Base-by-base conservation (phyloP, 2,329 filamentous ascomycete genomes). In the Penicillium sp. region DNA sequence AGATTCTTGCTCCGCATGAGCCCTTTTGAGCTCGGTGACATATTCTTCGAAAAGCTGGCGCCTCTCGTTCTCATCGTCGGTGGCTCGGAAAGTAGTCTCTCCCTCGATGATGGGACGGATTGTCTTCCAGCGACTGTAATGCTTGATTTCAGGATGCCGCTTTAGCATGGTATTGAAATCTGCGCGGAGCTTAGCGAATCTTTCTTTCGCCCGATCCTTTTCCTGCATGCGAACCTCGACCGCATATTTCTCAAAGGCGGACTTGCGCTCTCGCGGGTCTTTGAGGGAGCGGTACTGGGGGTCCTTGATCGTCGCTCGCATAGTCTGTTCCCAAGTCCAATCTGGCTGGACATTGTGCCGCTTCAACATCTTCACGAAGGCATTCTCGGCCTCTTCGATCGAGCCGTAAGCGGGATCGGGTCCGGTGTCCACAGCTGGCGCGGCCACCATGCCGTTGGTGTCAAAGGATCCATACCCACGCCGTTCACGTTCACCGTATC, bases 131-230 rank as follows among this genome's bases (percentile, higher is more conserved):
- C 90, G 87, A 37, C 92, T 96, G 71, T 95, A 96, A 69, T 96
- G 84, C 71, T 91, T 93, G 72, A 98, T 97, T 71, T 98, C 93
- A 53, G 91, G 90, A 70, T 98, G 92, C 58, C 90, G 91, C 72
- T 87, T 89, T 59, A 98, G 81, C 93, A 98, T 98, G 47, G 86
- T 91, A 60, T 87, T 87, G 72, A 98, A 98, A 77, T 97, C 93
- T 70, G 88, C 81, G 64, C 90, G 88, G 65, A 97, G 80, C 76
- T 96, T 97, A 62, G 88, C 80, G 70, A 95, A 80, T 67, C 93
- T 86, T 73, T 97, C 92, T 72, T 95, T 92, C 66, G 91, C 91
- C 60, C 88, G 87, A 70, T 95, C 89, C 76, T 95, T 93, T 75
- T 98, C 93, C 74, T 96, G 89, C 59, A 87, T 79, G 60, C 93